These are phyloP conservation scores for Talaromyces funiculosus DNA, from an alignment of 2,329 filamentous ascomycete genomes.

Conservation along the genomic window DNA sequence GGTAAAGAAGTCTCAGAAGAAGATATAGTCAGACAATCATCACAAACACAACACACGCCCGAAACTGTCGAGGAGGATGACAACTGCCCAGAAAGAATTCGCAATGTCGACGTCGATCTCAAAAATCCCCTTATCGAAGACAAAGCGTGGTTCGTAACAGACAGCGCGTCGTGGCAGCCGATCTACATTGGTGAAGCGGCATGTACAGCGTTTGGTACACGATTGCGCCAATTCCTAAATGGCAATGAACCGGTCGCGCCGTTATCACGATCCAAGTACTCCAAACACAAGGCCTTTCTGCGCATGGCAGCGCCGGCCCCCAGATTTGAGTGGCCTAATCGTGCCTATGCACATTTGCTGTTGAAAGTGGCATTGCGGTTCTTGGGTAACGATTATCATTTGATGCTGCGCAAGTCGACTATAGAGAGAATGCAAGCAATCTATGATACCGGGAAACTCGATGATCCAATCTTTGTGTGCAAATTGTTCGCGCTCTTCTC, in stretches of 20 bases:
- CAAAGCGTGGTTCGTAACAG: constrained; percentile 15
- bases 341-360: constrained; percentile 16
- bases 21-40: constrained; percentile 1
- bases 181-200: constrained; percentile 16
- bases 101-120: constrained; percentile 12
- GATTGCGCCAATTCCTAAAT: constrained; percentile 15
- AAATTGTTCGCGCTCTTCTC: constrained; percentile 18
- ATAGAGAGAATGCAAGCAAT: constrained; percentile 16
- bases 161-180: constrained; percentile 14
- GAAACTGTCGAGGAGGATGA: background rate
- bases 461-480: constrained; percentile 16
- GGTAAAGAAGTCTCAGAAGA: constrained; percentile 2
- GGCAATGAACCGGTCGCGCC: constrained; percentile 14
- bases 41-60: constrained; percentile 4
- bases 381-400: constrained; percentile 17
- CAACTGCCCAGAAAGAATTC: background rate
- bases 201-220: constrained; percentile 15
- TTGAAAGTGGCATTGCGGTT: constrained; percentile 18
- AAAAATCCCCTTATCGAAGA: constrained; percentile 16
- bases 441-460: constrained; percentile 11
- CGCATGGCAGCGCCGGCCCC: constrained; percentile 9
- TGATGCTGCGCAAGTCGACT: constrained; percentile 17
- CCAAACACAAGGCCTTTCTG: constrained; percentile 12
- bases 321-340: constrained; percentile 15
- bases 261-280: constrained; percentile 14